Base-by-base conservation (phyloP, 306 rosid species). In the Calophaca sinica region DNA sequence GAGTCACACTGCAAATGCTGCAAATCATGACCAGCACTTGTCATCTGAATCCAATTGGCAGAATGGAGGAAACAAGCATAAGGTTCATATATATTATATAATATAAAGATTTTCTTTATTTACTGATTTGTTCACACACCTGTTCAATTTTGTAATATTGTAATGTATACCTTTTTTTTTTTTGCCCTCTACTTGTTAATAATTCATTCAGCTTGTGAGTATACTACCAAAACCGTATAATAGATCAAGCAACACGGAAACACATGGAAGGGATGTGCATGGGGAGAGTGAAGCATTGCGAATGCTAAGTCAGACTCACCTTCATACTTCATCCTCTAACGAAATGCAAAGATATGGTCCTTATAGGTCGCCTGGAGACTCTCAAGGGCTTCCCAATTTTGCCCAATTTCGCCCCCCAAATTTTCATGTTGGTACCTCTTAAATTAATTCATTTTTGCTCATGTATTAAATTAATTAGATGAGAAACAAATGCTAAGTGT, bases 271-370 rank as follows among this genome's bases (percentile, higher is more conserved):
- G 68, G 84, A 81, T 69, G 72, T 81, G 66, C 78, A 82, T 67
- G 79, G 75, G 12, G 94, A 87, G 84, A 74, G 55, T 81, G 91
- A 89, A 79, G 83, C 94, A 58, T 13, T 83, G 86, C 45, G 87
- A 67, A 76, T 74, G 66, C 83, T 80, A 6, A 80, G 91, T 65
- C 91, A 79, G 72, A 81, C 89, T 4, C 86, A 81, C 32, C 86
- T 85, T 76, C 87, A 87, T 67, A 81, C 93, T 74, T 76, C 92
- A 36, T n/a, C 83, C 2, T 54, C 89, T 0, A 73, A 46, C 52
- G 88, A 81, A 74, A 69, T 80, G 71, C 96, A 70, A 53, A 87
- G 80, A 87, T 86, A 80, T 58, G 82, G 81, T 14, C 94, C 88
- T 38, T 86, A 84, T 73, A 80, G 74, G 42, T 62, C 84, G 49